Base-by-base conservation (phyloP, 352 stramenopile genomes). In the Hyaloperonospora brassicae region DNA sequence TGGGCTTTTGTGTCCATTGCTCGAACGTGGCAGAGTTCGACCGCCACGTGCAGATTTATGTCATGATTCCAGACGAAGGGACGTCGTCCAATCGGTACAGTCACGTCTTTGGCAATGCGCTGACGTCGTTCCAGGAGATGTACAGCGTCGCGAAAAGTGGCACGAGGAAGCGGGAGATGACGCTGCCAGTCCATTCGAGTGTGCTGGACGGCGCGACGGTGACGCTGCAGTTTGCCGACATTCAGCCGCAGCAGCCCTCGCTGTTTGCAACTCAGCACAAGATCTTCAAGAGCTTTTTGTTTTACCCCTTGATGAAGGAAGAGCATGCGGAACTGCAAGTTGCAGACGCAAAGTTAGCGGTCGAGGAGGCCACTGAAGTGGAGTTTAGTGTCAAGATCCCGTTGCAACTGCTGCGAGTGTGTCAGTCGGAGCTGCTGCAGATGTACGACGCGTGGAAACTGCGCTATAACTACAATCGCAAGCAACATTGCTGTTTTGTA, bases 391-490 rank as follows among this genome's bases (percentile, higher is more conserved):
- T 89, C 6, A 86, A 83, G 43, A 81, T 93, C 40, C 84, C 84
- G 31, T 59, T 91, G 30, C 79, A 90, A 52, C 63, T 93, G 50
- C 71, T 93, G 24, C 73, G 64, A 1, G 69, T 90, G 21, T 92
- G 81, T 42, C 75, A 87, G 17, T 57, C 62, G 10, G 84, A 93
- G 57, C 63, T 93, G 22, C 54, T 71, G 46, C 72, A 87, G 42
- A 87, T 87, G 70, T 79, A 81, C 36, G 65, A 84, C 24, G 67
- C 81, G 24, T 93, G 84, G 84, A 79, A 75, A 7, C 53, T 69
- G 47, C 74, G 79, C 0, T 93, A 93, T 71, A 88, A 89, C 47
- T 87, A 79, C 55, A 84, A 73, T 46, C 82, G 82, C n/a, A 89
- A 86, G 64, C 70, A 76, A 40, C 79, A 70, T 36, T 68, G 80